These are phyloP conservation scores for Leptographium radiaticola DNA, from an alignment of 2,329 filamentous ascomycete genomes.

Conservation along the genomic window DNA sequence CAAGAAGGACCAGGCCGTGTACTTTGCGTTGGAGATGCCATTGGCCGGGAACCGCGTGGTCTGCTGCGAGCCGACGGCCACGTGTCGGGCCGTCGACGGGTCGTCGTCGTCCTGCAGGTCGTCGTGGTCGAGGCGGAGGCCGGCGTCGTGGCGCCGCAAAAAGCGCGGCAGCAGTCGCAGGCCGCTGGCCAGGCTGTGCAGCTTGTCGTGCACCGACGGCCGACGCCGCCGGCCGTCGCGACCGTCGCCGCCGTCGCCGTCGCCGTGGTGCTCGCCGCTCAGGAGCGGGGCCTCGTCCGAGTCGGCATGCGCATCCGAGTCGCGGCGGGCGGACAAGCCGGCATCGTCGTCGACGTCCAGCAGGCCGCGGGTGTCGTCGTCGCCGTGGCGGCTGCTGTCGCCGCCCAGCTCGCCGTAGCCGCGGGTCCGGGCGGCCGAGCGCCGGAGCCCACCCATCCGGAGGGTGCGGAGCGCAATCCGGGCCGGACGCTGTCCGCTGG, in stretches of 20 bases:
- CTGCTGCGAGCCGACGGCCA: conserved; percentile 65
- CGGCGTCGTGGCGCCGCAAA: conserved; percentile 24
- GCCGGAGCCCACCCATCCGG: conserved; percentile 52
- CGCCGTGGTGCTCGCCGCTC: conserved; percentile 20
- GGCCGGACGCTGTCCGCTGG: conserved; percentile 27
- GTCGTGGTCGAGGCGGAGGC: conserved; percentile 23
- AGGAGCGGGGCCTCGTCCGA: conserved; percentile 69
- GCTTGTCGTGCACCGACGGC: conserved; percentile 26
- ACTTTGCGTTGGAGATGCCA: conserved; percentile 92
- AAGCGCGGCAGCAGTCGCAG: conserved; percentile 55
- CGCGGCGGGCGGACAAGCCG: conserved; percentile 33
- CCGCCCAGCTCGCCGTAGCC: conserved; percentile 49
- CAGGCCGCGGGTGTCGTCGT: conserved; percentile 34
- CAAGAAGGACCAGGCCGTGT: conserved; percentile 87
- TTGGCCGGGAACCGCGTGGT: conserved; percentile 73
- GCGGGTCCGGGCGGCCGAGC: conserved; percentile 38
- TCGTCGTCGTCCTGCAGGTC: conserved; percentile 41
- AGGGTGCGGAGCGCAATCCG: conserved; percentile 59
- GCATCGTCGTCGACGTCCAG: conserved; percentile 20
- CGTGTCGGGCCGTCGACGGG: conserved; percentile 57
- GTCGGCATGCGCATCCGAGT: conserved; percentile 46
- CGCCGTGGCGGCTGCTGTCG: conserved; percentile 30
- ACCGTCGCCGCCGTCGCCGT: conserved; percentile 18
- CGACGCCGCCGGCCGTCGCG: conserved; percentile 18
- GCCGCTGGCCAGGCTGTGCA: conserved; percentile 31